Percentiles rank a stretch among this genome's conserved stretches.
Conservation (phyloP, 1,284 basidiomycete genomes). For the Abortiporus biennis region DNA sequence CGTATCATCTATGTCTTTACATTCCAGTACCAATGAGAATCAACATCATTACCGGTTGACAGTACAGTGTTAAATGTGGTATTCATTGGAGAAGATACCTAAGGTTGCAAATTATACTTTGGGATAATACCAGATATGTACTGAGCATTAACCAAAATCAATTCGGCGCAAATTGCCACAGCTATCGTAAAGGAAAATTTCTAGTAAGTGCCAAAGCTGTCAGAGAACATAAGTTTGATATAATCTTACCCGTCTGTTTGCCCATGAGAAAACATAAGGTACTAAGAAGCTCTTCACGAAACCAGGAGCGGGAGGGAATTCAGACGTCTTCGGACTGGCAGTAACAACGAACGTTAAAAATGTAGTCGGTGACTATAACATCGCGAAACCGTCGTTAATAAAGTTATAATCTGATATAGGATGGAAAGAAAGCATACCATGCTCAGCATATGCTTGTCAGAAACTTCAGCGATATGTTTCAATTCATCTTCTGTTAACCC, state of each 20-base stretch:
- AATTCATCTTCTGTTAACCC: slow-evolving; percentile 13
- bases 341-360: slow-evolving; percentile 10
- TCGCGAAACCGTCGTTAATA: background rate
- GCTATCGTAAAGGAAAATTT: slow-evolving; percentile 1
- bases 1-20: too few species aligned
- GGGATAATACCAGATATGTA: too few species aligned
- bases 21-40: too few species aligned
- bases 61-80: too few species aligned
- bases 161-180: slow-evolving; percentile 13
- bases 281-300: slow-evolving; percentile 12
- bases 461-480: slow-evolving; percentile 10
- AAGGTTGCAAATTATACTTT: too few species aligned
- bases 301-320: slow-evolving; percentile 11
- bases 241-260: slow-evolving; percentile 9
- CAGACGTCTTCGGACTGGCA: slow-evolving; percentile 10
- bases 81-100: too few species aligned
- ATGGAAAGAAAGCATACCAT: slow-evolving; percentile 5
- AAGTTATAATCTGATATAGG: background rate
- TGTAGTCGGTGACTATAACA: slow-evolving; percentile 11
- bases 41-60: too few species aligned
- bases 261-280: slow-evolving; percentile 10
- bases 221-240: too few species aligned
- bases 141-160: too few species aligned
- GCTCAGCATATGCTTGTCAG: slow-evolving; percentile 8
- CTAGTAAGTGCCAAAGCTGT: background rate